Evolutionary conservation across 371 early-diverging fungal genomes (phyloP).

Genomic region (Amoeboaphelidium protococcarum): DNA sequence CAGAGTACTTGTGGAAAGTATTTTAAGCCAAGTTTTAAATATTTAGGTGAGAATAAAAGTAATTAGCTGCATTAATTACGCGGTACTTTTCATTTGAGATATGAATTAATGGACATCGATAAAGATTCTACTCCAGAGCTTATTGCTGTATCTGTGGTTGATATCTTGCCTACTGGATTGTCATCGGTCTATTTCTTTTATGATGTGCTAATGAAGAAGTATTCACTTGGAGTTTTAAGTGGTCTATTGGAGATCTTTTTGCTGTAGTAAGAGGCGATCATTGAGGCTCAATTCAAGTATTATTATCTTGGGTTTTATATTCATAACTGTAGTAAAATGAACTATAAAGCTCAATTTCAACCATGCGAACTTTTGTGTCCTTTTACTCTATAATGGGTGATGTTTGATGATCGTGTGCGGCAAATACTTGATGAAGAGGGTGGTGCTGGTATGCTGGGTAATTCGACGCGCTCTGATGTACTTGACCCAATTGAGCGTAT

Average conservation of each 20-base stretch:
- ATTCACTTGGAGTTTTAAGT: slow-evolving; percentile 55
- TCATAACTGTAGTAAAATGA: slow-evolving; percentile 67
- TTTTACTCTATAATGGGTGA: not conserved
- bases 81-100: not conserved
- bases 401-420: not conserved
- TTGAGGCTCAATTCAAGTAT: slow-evolving; percentile 18
- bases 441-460: too few species aligned
- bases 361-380: slow-evolving; percentile 40
- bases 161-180: slow-evolving; percentile 58
- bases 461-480: too few species aligned
- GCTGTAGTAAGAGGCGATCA: slow-evolving; percentile 16
- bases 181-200: slow-evolving; percentile 84
- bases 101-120: not conserved
- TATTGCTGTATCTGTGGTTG: slow-evolving; percentile 64
- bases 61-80: too few species aligned
- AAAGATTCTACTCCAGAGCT: slow-evolving; percentile 11
- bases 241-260: slow-evolving; percentile 43
- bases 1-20: too few species aligned
- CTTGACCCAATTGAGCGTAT: too few species aligned
- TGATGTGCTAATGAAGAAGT: slow-evolving; percentile 40
- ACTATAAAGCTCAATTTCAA: slow-evolving; percentile 58
- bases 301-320: slow-evolving; percentile 78
- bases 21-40: too few species aligned
- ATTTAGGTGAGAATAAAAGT: too few species aligned
- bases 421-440: not conserved